phyloP scores from a whole-genome alignment of 2,329 filamentous ascomycete species.

The Alternaria tenuissima region DNA sequence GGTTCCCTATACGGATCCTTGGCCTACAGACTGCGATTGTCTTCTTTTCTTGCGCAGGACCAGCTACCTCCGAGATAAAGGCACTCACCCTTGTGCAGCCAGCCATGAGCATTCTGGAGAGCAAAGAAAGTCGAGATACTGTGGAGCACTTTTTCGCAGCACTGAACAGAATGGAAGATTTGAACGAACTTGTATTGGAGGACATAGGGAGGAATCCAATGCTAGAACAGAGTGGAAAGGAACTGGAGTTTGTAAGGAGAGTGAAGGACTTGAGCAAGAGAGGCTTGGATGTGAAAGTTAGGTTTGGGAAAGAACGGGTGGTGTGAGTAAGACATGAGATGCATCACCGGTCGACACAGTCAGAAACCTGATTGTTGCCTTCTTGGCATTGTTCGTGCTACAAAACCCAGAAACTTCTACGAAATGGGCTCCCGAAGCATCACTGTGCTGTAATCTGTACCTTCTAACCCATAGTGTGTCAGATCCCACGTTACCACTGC shows the following conservation, averaged over 20 bases:
- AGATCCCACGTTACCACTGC: conserved; percentile 35
- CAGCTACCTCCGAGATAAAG: conserved; percentile 8
- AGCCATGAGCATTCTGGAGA: not conserved
- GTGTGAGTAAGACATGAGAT: not conserved
- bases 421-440: conserved; percentile 40
- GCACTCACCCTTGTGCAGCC: conserved; percentile 2
- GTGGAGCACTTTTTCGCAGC: conserved; percentile 6
- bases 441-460: conserved; percentile 36
- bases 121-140: not conserved
- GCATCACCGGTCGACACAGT: not conserved
- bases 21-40: conserved; percentile 11
- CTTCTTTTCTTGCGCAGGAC: conserved; percentile 18
- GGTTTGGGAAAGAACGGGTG: not conserved
- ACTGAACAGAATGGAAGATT: conserved; percentile 4
- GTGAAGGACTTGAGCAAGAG: conserved; percentile 2
- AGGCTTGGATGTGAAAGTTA: conserved; percentile 1
- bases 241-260: conserved; percentile 10
- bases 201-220: not conserved
- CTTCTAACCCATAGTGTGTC: conserved; percentile 39
- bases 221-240: not conserved
- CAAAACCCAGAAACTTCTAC: not conserved
- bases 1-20: conserved; percentile 19
- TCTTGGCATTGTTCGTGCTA: not conserved
- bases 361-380: not conserved
- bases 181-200: conserved; percentile 5